Base-by-base conservation (phyloP, 495 filamentous ascomycete genomes). In the Podospora fimiseda region DNA sequence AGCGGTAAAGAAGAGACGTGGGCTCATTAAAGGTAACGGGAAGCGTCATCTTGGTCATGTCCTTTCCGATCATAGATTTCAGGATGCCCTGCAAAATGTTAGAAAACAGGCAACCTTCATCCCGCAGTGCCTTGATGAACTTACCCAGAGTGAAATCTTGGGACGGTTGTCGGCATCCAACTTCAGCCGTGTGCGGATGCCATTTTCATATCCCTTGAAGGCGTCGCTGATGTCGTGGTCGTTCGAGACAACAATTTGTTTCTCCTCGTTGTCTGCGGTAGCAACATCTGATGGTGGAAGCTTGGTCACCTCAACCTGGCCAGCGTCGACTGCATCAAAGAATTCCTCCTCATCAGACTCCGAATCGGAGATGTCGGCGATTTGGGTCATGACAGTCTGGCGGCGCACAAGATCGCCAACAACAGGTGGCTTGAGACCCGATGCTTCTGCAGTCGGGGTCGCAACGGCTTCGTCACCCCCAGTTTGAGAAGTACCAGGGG, bases 31-130 rank as follows among this genome's bases (percentile, higher is more conserved):
- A 98, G 9, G 93, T 96, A 4, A 98, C 93, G 0, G 93, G 93
- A 3, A 98, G 77, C 2, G 93, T 98, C 93, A 98, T 97, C 73
- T 90, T 96, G 16, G 93, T 98, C 93, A 98, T 97, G 65, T 98
- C 93, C 67, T 97, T 98, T 51, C 93, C 93, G 61, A 98, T 95
- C 93, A 98, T 98, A 38, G 93, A 98, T 75, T 97, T 97, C 44
- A 98, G 71, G 56, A 98, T 96, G 52, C 86, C 85, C 92, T 97
- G 49, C 18, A 15, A 37, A 24, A 16, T 11, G 21, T 75, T 53
- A 72, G 71, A 21, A 52, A 16, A 55, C 5, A 20, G 16, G 22
- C 11, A 15, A 13, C 23, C 20, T 3, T n/a, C 15, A 18, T 43
- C 47, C 16, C 2, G 6, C 43, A 50, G 42, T 4, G n/a, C 13